Evolutionary conservation across 768 basidiomycete species (phyloP), one percentile per base, ranked within the genome.

Genomic region (Lactarius psammicola): DNA sequence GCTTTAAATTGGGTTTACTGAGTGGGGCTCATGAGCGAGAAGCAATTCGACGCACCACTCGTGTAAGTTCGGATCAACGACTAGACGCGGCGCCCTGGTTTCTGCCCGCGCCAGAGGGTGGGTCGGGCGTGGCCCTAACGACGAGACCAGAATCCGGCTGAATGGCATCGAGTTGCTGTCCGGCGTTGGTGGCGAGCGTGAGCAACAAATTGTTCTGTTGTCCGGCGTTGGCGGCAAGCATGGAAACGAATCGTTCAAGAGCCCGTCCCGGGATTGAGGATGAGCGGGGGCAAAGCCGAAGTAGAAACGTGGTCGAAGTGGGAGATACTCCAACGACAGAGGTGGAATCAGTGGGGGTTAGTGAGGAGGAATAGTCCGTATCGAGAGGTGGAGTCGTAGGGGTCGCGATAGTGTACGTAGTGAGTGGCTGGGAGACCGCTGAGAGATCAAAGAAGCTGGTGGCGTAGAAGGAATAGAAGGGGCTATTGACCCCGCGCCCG

Each of bases 1-100:
- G 23, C 11, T 63, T 53, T 13, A 49, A 11, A 13, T 61, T 55
- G 30, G 56, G 38, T 38, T 60, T 49, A 61, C 44, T 59, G 10
- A 40, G 38, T 51, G 49, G 49, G 6, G 49, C 40, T 15, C 4
- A 34, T 18, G 40, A 18, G 20, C 36, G 20, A n/a, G 20, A 23
- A 49, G 11, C 4, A 51, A 26, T 51, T 26, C 26, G 26, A 51
- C 49, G 26, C 49, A 28, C 23, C 49, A 28, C 23, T 51, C 49
- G 49, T 26, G 26, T 15, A 26, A 51, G 49, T 26, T 28, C 49
- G 49, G 49, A 51, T 51, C 49, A 51, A 28, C 49, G 11, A 26
- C 26, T 61, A n/a, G 40, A 30, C 28, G 34, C 4, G 36, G 31
- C n/a, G 31, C 18, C 20, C 34, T 20, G 30, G 10, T 33, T 33